A percentile compares a stretch with the other conserved stretches of the same genome.
phyloP scores from a whole-genome alignment of 1,284 basidiomycete species.

The Abortiporus biennis region DNA sequence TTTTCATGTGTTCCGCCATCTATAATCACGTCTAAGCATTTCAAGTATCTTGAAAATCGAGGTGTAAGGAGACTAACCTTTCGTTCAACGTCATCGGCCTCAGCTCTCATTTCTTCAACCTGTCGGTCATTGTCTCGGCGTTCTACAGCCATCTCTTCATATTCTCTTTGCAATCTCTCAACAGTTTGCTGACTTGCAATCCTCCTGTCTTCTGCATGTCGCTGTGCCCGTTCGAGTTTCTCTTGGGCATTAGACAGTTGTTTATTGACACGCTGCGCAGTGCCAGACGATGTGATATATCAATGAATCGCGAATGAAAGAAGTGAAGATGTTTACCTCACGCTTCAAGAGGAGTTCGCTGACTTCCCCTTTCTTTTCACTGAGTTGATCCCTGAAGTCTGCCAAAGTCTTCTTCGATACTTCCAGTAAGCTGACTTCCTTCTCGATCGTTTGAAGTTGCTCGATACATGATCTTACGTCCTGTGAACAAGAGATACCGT shows the following conservation, averaged over 20 bases:
- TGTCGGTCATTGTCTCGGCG: constrained; percentile 70
- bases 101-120: constrained; percentile 64
- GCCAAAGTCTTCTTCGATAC: constrained; percentile 56
- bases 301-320: not conserved
- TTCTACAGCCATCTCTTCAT: constrained; percentile 69
- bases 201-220: constrained; percentile 71
- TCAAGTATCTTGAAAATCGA: not conserved
- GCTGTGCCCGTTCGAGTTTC: constrained; percentile 68
- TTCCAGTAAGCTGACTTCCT: constrained; percentile 59
- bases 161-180: constrained; percentile 67
- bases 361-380: constrained; percentile 65
- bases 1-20: constrained; percentile 70
- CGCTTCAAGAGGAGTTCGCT: constrained; percentile 60
- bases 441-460: constrained; percentile 66
- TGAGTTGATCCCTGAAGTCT: constrained; percentile 58
- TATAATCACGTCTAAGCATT: constrained; percentile 24
- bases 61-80: constrained; percentile 35
- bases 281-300: not conserved
- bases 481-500: constrained; percentile 26
- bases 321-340: constrained; percentile 38
- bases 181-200: constrained; percentile 61
- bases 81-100: constrained; percentile 57
- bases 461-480: constrained; percentile 64
- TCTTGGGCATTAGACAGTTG: constrained; percentile 74
- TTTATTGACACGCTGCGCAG: constrained; percentile 59